Evolutionary conservation across 345 rosid genomes (phyloP).

Genomic region (Eucalyptus curtisii): DNA sequence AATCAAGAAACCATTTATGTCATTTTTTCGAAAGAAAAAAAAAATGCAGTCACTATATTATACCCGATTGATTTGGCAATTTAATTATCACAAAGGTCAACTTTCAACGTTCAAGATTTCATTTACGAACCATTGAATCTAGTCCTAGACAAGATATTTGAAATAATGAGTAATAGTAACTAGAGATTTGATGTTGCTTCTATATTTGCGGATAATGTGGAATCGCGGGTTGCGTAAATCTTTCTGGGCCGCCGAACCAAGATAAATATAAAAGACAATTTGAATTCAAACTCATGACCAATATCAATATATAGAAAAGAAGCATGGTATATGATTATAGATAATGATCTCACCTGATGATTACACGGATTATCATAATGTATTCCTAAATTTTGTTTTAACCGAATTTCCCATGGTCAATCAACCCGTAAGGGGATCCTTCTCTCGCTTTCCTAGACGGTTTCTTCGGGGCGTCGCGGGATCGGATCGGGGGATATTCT

Average conservation of each 20-base stretch:
- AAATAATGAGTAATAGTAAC: not conserved
- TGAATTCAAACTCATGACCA: not conserved
- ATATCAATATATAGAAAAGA: not conserved
- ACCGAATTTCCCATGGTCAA: not conserved
- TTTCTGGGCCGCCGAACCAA: not conserved
- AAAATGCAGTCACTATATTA: not conserved
- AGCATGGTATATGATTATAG: not conserved
- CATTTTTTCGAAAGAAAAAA: not conserved
- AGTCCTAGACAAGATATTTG: not conserved
- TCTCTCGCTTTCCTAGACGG: not conserved
- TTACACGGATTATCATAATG: not conserved
- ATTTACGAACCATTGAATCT: not conserved
- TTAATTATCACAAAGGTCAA: not conserved
- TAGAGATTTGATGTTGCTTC: not conserved
- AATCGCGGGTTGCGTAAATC: not conserved
- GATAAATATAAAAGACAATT: not conserved
- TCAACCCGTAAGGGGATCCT: not conserved
- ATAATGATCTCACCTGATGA: not conserved
- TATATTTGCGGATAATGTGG: not conserved
- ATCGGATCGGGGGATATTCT: not conserved
- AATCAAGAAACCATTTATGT: fast-evolving
- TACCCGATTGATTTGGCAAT: not conserved
- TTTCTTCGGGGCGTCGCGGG: not conserved
- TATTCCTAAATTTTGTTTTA: not conserved
- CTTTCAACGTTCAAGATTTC: not conserved